A percentile compares a stretch with the other conserved stretches of the same genome.
Conservation (phyloP, 768 basidiomycete species). For the Agaricus blazei region DNA sequence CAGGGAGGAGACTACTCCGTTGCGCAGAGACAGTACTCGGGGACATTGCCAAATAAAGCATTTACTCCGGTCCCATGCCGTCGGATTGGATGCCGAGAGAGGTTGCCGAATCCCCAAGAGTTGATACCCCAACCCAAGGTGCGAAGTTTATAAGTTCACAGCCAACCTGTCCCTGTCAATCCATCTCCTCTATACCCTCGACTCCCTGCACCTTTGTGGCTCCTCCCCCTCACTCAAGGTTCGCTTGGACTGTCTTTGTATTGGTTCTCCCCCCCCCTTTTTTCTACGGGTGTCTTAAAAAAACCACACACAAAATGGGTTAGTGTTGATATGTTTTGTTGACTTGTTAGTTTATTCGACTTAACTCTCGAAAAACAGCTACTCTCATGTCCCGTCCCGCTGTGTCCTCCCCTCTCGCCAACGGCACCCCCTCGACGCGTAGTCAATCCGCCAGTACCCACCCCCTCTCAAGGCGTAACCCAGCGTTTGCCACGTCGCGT, state of each 20-base stretch:
- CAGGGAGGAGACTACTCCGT: no score
- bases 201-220: not conserved
- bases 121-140: constrained; percentile 11
- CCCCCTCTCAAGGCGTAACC: constrained; percentile 35
- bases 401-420: constrained; percentile 63
- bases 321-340: not conserved
- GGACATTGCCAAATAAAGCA: no score
- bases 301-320: constrained; percentile 4
- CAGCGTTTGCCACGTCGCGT: constrained; percentile 66
- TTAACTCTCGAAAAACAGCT: constrained; percentile 16
- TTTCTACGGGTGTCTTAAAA: not conserved
- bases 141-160: constrained; percentile 3
- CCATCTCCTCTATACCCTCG: not conserved
- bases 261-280: not conserved
- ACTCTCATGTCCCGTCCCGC: constrained; percentile 39
- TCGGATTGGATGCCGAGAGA: constrained; percentile 8
- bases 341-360: not conserved
- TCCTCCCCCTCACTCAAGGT: not conserved
- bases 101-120: constrained; percentile 28
- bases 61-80: no score
- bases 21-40: no score
- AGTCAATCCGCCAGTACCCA: constrained; percentile 23
- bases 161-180: not conserved
- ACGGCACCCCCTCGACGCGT: constrained; percentile 22
- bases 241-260: no score